These are phyloP conservation scores for Gaultheria prostrata DNA, from an alignment of 148 eudicot genomes.

Conservation along the genomic window DNA sequence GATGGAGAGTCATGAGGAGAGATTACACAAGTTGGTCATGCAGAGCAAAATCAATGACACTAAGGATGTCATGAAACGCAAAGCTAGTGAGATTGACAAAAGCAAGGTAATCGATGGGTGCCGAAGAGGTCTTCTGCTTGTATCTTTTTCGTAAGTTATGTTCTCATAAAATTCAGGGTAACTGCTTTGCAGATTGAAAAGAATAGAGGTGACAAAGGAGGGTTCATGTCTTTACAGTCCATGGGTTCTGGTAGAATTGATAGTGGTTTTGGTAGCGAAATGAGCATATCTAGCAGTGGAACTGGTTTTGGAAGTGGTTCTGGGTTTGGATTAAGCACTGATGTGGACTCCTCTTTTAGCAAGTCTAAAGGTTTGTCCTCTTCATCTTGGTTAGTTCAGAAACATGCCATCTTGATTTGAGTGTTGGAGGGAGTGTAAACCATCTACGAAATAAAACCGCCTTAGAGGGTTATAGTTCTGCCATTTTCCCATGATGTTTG, in stretches of 20 bases:
- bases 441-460: constrained; percentile 47
- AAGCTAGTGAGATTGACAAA: constrained; percentile 95
- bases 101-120: constrained; percentile 55
- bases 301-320: constrained; percentile 81
- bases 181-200: constrained; percentile 60
- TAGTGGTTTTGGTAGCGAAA: constrained; percentile 55
- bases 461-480: neutral
- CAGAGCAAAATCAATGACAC: constrained; percentile 94
- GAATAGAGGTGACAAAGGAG: constrained; percentile 72
- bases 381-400: neutral
- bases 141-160: neutral
- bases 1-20: constrained; percentile 99
- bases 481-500: neutral
- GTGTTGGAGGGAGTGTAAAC: neutral
- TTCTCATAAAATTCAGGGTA: neutral
- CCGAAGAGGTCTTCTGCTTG: neutral
- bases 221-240: constrained; percentile 65
- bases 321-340: constrained; percentile 68
- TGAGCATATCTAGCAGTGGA: constrained; percentile 55
- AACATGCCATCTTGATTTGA: neutral
- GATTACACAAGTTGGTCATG: constrained; percentile 84
- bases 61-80: constrained; percentile 95
- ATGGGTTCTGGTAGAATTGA: constrained; percentile 77
- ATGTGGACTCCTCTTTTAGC: constrained; percentile 63
- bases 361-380: constrained; percentile 74